phyloP scores from a whole-genome alignment of 768 basidiomycete genomes.

The Royoungia palumana region DNA sequence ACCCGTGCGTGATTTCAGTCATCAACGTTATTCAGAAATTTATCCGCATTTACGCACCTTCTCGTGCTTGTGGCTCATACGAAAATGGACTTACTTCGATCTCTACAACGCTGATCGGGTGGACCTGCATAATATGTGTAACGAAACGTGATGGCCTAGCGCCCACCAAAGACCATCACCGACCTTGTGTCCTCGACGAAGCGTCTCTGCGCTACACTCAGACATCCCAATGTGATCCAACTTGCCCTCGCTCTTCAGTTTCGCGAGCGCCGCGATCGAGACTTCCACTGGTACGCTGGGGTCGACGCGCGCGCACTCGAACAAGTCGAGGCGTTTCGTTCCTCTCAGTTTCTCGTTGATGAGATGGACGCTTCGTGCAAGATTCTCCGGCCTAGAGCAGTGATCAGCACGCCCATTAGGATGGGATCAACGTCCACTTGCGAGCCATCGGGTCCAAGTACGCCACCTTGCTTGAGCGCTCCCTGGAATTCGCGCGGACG shows the following conservation, averaged over 20 bases:
- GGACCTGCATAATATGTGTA: constrained; percentile 42
- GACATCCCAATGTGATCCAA: constrained; percentile 57
- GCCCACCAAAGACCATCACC: background rate
- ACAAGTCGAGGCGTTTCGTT: constrained; percentile 59
- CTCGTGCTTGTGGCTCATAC: constrained; percentile 34
- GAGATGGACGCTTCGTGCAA: constrained; percentile 46
- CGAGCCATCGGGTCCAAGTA: constrained; percentile 25
- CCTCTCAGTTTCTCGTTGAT: constrained; percentile 46
- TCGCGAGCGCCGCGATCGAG: constrained; percentile 38
- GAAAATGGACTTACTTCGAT: constrained; percentile 66
- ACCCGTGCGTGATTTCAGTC: too few species aligned
- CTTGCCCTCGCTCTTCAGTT: constrained; percentile 33
- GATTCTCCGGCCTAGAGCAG: constrained; percentile 28
- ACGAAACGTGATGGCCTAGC: too few species aligned
- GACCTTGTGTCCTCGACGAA: constrained; percentile 34
- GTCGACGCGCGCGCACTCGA: constrained; percentile 39
- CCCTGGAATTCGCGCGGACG: constrained; percentile 2
- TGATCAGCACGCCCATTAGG: too few species aligned
- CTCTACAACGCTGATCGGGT: constrained; percentile 58
- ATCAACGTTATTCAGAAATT: background rate
- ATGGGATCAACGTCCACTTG: constrained; percentile 6
- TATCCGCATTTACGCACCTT: background rate
- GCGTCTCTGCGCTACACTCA: constrained; percentile 49
- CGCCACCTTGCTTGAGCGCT: background rate
- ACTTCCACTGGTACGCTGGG: constrained; percentile 45